Percentiles rank a stretch among this genome's conserved stretches.
Evolutionary conservation across 2,329 filamentous ascomycete genomes (phyloP).

Genomic region (Hypomyces perniciosus): DNA sequence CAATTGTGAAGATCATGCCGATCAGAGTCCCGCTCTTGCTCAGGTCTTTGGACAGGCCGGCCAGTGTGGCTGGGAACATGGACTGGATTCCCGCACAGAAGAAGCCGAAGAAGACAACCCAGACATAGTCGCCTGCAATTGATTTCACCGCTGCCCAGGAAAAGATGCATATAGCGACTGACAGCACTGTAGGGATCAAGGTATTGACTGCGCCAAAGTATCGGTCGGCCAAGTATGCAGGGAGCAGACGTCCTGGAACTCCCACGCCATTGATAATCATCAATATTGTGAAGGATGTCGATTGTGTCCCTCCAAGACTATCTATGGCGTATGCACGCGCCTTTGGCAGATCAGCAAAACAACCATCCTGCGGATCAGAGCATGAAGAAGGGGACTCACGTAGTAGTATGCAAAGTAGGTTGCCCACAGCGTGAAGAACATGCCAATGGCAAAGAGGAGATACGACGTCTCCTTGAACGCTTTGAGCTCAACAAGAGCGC

Average conservation of each 20-base stretch:
- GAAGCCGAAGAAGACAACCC: slow-evolving; percentile 59
- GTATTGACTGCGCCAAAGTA: slow-evolving; percentile 50
- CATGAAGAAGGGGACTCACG: slow-evolving; percentile 20
- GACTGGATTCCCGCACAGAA: slow-evolving; percentile 58
- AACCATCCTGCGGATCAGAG: background rate
- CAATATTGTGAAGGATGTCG: slow-evolving; percentile 50
- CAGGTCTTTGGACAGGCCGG: slow-evolving; percentile 45
- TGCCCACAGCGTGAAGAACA: slow-evolving; percentile 41
- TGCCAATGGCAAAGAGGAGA: slow-evolving; percentile 26
- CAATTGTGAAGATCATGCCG: slow-evolving; percentile 55
- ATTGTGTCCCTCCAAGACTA: slow-evolving; percentile 40
- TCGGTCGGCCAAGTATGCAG: slow-evolving; percentile 49
- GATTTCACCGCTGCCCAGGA: slow-evolving; percentile 48
- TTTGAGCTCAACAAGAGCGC: slow-evolving; percentile 43
- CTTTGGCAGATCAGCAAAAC: slow-evolving; percentile 16
- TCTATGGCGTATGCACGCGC: slow-evolving; percentile 34
- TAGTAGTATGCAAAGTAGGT: slow-evolving; percentile 47
- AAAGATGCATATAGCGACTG: slow-evolving; percentile 39
- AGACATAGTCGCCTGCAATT: slow-evolving; percentile 42
- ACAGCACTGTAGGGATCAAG: slow-evolving; percentile 44
- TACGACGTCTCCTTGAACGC: slow-evolving; percentile 47
- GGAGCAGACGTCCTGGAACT: slow-evolving; percentile 48
- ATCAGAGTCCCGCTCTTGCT: slow-evolving; percentile 50
- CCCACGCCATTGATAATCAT: slow-evolving; percentile 55
- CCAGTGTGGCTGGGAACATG: slow-evolving; percentile 52